phyloP scores from a whole-genome alignment of 1,139 yeast species.

The Lodderomyces margitis region DNA sequence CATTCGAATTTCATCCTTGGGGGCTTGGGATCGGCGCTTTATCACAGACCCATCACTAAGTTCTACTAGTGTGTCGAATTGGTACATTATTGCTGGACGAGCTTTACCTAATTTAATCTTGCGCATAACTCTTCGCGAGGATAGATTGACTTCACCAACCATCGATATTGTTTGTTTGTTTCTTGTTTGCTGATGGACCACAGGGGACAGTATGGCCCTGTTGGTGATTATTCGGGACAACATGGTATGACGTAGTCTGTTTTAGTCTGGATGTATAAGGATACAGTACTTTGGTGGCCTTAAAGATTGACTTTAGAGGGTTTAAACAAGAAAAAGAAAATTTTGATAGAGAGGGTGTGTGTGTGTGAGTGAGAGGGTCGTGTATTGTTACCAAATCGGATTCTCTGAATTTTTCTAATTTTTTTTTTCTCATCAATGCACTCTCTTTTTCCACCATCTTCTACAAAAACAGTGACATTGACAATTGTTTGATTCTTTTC shows the following conservation, averaged over 20 bases:
- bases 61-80: constrained; percentile 83
- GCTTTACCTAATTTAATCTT: constrained; percentile 71
- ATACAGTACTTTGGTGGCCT: too few species aligned
- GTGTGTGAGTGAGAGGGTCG: too few species aligned
- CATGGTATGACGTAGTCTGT: background rate
- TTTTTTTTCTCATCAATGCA: constrained; percentile 4
- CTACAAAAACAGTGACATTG: too few species aligned
- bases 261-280: too few species aligned
- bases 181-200: constrained; percentile 1
- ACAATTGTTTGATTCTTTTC: constrained; percentile 6
- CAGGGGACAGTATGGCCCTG: background rate
- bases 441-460: constrained; percentile 8
- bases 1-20: constrained; percentile 82
- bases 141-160: constrained; percentile 40
- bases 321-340: too few species aligned
- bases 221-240: background rate
- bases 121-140: constrained; percentile 53
- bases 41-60: constrained; percentile 92
- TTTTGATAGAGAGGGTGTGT: too few species aligned
- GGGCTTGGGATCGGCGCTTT: constrained; percentile 79
- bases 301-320: too few species aligned
- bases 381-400: background rate
- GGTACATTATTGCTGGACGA: constrained; percentile 88
- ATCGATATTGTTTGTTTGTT: constrained; percentile 19
- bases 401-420: constrained; percentile 1